Evolutionary conservation across 306 rosid genomes (phyloP).

Genomic region (Psophocarpus tetragonolobus): DNA sequence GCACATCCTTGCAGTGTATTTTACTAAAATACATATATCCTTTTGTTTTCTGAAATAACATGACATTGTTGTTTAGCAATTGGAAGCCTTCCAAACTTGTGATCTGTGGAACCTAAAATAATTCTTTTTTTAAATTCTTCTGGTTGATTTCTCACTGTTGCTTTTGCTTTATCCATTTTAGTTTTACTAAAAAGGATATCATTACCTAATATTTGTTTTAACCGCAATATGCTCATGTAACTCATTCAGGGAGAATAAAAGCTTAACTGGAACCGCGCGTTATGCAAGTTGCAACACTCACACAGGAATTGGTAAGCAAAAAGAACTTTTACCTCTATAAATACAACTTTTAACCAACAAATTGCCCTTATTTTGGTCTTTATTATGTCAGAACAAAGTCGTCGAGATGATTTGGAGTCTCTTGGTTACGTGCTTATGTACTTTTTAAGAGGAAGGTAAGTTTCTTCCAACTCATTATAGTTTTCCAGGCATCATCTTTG

Average conservation of each 20-base stretch:
- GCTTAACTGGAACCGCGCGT: slow-evolving; percentile 86
- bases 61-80: slow-evolving; percentile 14
- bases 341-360: slow-evolving; percentile 8
- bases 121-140: slow-evolving; percentile 13
- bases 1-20: background rate
- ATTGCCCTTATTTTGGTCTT: slow-evolving; percentile 30
- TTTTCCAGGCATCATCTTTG: slow-evolving; percentile 16
- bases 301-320: slow-evolving; percentile 69
- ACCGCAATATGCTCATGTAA: slow-evolving; percentile 41
- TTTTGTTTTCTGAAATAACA: background rate
- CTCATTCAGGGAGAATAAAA: slow-evolving; percentile 77
- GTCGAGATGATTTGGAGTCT: slow-evolving; percentile 93
- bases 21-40: slow-evolving; percentile 7
- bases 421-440: slow-evolving; percentile 87
- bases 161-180: slow-evolving; percentile 19
- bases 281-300: slow-evolving; percentile 93
- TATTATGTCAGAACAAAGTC: slow-evolving; percentile 70
- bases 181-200: background rate
- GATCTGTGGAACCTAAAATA: slow-evolving; percentile 10
- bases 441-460: slow-evolving; percentile 87
- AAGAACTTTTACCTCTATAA: slow-evolving; percentile 16
- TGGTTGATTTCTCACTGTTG: background rate
- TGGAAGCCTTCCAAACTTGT: slow-evolving; percentile 1
- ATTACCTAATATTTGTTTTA: slow-evolving; percentile 37
- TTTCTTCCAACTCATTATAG: slow-evolving; percentile 17